Evolutionary conservation across 139 green algal genomes (phyloP), one percentile per base, ranked within the genome.

Genomic region (Coelastrella sp.): DNA sequence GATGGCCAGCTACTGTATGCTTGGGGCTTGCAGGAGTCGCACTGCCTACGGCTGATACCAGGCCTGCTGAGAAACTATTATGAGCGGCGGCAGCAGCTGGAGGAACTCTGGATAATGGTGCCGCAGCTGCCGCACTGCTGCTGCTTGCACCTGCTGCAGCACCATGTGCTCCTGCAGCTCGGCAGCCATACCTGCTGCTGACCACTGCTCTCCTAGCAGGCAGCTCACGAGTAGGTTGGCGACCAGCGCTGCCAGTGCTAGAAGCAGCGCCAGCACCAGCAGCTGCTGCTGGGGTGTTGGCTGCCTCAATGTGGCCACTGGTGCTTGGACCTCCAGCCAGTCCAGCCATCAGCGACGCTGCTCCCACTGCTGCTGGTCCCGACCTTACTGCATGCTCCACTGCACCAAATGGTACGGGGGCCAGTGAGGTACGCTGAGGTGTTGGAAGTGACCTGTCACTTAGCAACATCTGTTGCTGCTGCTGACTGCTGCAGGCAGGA

Each of bases 151-250:
- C 74, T 80, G 22, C 22, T 19, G 78, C 78, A 14, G 78, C 78
- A 5, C 11, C 74, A 8, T 13, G 7, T 59, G 74, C 6, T 14
- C 17, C 78, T 65, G 56, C 54, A 32, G 78, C 54, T 23, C 74
- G 57, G 74, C 74, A 80, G 54, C 83, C 83, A 60, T 88, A 88
- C 5, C 68, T 58, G 83, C 83, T 88, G 5, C 13, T 20, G 14
- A 56, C 54, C 14, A 88, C 83, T 68, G 83, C 83, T 7, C 83
- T 61, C 7, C 83, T 17, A 8, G 83, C 54, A 80, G 83, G 83
- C 20, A 88, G 68, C 83, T 75, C 80, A 80, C 83, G 83, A 66
- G 83, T 75, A 11, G 58, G 8, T 19, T 54, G 47, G 4, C 83
- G 77, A 14, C 54, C 59, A 7, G 83, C 68, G 58, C 14, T 22